phyloP scores from a whole-genome alignment of 2,329 filamentous ascomycete genomes.

The Paracorniculantispora psalliotae region DNA sequence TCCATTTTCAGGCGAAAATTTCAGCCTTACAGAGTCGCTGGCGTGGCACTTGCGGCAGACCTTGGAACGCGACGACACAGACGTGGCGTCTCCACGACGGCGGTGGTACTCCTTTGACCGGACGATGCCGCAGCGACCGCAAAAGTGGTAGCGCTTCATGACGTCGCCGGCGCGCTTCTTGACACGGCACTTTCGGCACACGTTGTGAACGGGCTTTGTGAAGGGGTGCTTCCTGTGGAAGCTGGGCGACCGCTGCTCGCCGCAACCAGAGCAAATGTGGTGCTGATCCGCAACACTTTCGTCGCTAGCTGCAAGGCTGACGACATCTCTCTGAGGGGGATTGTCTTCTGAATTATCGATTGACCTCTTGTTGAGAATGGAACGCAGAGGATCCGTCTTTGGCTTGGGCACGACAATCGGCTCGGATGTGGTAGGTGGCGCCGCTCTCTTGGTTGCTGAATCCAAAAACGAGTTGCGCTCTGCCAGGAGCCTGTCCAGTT shows the following conservation, averaged over 20 bases:
- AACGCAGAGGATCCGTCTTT: not conserved
- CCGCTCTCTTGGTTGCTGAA: not conserved
- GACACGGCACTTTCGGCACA: conserved; percentile 31
- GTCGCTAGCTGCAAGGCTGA: not conserved
- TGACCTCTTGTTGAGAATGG: not conserved
- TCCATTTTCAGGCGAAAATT: not conserved
- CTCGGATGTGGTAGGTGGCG: conserved; percentile 8
- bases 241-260: conserved; percentile 27
- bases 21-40: not conserved
- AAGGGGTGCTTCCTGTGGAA: conserved; percentile 33
- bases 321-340: not conserved
- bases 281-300: conserved; percentile 1
- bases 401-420: not conserved
- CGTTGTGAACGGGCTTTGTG: conserved; percentile 25
- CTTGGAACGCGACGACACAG: not conserved
- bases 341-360: not conserved
- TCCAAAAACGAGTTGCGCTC: conserved; percentile 4
- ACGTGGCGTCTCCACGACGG: not conserved
- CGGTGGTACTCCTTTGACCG: conserved; percentile 36
- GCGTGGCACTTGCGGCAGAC: conserved; percentile 9
- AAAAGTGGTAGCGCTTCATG: conserved; percentile 33
- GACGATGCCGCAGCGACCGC: conserved; percentile 36
- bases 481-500: not conserved
- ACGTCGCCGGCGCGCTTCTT: conserved; percentile 20
- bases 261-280: conserved; percentile 34